These are phyloP conservation scores for Teratosphaeria nubilosa DNA, from an alignment of 2,329 filamentous ascomycete genomes.

Conservation along the genomic window DNA sequence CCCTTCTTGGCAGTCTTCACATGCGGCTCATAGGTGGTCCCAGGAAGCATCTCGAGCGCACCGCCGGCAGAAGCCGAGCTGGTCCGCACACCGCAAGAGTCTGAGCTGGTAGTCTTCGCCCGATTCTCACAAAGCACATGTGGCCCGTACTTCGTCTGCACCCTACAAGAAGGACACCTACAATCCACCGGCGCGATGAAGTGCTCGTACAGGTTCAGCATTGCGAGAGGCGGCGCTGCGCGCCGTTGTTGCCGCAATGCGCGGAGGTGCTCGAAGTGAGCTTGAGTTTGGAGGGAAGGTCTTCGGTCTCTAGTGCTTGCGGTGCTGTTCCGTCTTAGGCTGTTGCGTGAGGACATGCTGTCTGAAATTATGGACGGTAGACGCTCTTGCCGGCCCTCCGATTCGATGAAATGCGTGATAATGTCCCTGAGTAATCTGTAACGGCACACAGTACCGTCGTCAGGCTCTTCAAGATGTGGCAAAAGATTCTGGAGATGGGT, in stretches of 20 bases:
- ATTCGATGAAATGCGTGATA: not conserved
- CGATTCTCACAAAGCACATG: not conserved
- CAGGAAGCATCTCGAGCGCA: not conserved
- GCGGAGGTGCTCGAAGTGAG: not conserved
- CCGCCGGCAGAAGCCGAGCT: too few relatives aligned
- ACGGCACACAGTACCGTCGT: not conserved
- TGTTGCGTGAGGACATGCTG: not conserved
- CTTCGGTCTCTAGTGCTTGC: not conserved
- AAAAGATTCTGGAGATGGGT: not conserved
- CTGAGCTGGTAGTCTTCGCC: not conserved
- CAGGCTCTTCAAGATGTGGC: not conserved
- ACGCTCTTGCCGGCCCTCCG: not conserved
- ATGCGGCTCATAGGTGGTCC: not conserved
- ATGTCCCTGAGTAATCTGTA: not conserved
- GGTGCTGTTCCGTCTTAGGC: not conserved
- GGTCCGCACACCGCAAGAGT: too few relatives aligned
- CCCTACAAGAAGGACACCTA: not conserved
- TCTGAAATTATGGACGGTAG: not conserved
- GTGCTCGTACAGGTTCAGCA: not conserved
- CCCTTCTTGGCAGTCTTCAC: not conserved
- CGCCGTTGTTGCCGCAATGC: not conserved
- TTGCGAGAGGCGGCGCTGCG: not conserved
- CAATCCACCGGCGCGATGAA: not conserved
- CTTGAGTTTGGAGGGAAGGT: not conserved
- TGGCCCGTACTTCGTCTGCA: not conserved